A percentile compares a stretch with the other conserved stretches of the same genome.
phyloP scores from a whole-genome alignment of 352 stramenopile species.

The Globisporangium spinosum region DNA sequence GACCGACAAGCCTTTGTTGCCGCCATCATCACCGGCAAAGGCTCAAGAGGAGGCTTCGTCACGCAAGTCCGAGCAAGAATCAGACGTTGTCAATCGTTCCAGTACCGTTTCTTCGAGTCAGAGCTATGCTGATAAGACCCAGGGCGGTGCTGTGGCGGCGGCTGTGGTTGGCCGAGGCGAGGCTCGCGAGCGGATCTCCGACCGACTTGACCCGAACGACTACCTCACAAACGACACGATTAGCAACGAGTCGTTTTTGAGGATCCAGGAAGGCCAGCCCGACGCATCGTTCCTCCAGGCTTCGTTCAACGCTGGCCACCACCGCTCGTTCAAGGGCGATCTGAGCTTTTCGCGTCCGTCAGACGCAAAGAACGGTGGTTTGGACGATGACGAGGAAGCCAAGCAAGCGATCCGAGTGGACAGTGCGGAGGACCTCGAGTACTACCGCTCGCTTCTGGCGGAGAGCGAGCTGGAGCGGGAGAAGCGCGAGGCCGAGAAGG shows the following conservation, averaged over 20 bases:
- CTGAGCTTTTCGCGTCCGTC: slow-evolving; percentile 23
- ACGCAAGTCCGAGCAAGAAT: slow-evolving; percentile 4
- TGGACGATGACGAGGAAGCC: slow-evolving; percentile 1
- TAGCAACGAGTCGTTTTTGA: slow-evolving; percentile 68
- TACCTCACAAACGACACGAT: slow-evolving; percentile 73
- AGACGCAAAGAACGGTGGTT: neutral
- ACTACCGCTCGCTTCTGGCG: slow-evolving; percentile 38
- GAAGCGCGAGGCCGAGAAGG: slow-evolving; percentile 24
- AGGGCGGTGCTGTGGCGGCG: slow-evolving; percentile 3
- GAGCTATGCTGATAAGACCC: slow-evolving; percentile 25
- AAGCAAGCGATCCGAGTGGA: slow-evolving; percentile 15
- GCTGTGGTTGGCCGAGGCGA: slow-evolving; percentile 22
- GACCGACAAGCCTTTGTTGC: neutral
- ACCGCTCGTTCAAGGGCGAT: slow-evolving; percentile 60
- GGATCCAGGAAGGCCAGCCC: slow-evolving; percentile 30
- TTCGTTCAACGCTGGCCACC: slow-evolving; percentile 14
- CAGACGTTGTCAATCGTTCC: slow-evolving; percentile 12
- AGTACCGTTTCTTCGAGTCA: slow-evolving; percentile 21
- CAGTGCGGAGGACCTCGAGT: slow-evolving; percentile 43
- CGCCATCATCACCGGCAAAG: neutral
- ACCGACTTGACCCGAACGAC: slow-evolving; percentile 48
- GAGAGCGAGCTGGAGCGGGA: slow-evolving; percentile 38
- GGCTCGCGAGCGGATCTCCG: slow-evolving; percentile 14
- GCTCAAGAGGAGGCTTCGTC: neutral
- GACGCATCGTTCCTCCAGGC: slow-evolving; percentile 23